phyloP scores from a whole-genome alignment of 306 rosid species.

The Mimosa pudica region DNA sequence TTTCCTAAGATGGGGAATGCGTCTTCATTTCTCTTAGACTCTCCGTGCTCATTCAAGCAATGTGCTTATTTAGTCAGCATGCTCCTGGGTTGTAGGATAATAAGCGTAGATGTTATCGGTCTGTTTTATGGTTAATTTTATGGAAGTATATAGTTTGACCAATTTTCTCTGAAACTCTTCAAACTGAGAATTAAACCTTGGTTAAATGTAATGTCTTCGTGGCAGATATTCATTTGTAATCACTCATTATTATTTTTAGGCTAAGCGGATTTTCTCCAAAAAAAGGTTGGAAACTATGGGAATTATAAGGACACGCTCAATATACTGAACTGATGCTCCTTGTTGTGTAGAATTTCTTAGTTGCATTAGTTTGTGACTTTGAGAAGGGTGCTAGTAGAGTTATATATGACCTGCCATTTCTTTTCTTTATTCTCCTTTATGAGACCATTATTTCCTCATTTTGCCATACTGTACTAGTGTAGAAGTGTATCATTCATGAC shows the following conservation, averaged over 20 bases:
- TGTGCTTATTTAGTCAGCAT: neutral
- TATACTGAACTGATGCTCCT: neutral
- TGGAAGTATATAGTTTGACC: neutral
- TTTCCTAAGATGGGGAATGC: neutral
- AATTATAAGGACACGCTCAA: neutral
- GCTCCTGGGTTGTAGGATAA: too few species aligned
- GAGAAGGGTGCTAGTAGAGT: neutral
- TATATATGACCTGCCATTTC: neutral
- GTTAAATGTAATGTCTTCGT: conserved; percentile 7
- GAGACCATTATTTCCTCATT: neutral
- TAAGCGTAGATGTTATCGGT: too few species aligned
- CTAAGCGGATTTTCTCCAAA: neutral
- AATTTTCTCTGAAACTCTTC: neutral
- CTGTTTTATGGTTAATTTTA: too few species aligned
- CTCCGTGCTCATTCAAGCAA: conserved; percentile 15
- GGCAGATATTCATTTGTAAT: neutral
- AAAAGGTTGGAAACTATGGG: neutral
- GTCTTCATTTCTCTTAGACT: neutral
- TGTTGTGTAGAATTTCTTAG: neutral
- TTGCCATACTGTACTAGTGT: conserved; percentile 2
- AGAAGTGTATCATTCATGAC: conserved; percentile 26
- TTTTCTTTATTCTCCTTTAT: neutral
- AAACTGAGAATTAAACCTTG: neutral
- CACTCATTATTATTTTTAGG: neutral
- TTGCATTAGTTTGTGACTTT: neutral